Base-by-base conservation (phyloP, 352 stramenopile species). In the Phytophthora brassicae region DNA sequence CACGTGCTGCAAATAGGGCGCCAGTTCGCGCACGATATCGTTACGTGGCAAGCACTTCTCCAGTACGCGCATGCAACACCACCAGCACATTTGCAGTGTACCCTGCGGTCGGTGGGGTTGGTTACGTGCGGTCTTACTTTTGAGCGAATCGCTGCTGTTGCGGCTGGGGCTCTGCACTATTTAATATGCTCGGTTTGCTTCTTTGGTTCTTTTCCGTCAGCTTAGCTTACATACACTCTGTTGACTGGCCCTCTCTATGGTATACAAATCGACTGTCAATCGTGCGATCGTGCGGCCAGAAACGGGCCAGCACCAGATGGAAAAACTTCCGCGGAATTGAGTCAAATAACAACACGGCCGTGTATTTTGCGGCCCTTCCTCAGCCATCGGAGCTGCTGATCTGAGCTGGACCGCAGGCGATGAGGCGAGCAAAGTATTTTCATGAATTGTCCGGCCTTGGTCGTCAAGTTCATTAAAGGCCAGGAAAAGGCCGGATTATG, bases 21-120 rank as follows among this genome's bases (percentile, higher is more conserved):
- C 84, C 38, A 95, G 71, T 58, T 95, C 86, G 31, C 84, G 81
- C 54, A 95, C 86, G 31, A 95, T 95, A 63, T 95, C 86, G 61
- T 95, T 95, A 24, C 84, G 84, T 31, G 86, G 86, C 44, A 95
- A 67, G 58, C 84, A 94, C 56, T 90, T 90, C 61, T 95, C 86
- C 61, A 95, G 55, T 45, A 92, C 77, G 60, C 84, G 86, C 82
- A 95, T 95, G 56, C 86, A 95, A 66, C 86, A 95, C 84, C 86
- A 92, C 86, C 86, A 95, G 62, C 86, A 93, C 72, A 92, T 88
- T 16, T 22, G 8, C 33, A 39, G 33, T 39, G n/a, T n/a, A n/a
- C n/a, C n/a, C n/a, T n/a, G n/a, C n/a, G n/a, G n/a, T n/a, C n/a
- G n/a, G n/a, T n/a, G n/a, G n/a, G n/a, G n/a, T n/a, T n/a, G n/a